Conservation (phyloP, 2,329 filamentous ascomycete genomes). For the Magnaporthales sp. region DNA sequence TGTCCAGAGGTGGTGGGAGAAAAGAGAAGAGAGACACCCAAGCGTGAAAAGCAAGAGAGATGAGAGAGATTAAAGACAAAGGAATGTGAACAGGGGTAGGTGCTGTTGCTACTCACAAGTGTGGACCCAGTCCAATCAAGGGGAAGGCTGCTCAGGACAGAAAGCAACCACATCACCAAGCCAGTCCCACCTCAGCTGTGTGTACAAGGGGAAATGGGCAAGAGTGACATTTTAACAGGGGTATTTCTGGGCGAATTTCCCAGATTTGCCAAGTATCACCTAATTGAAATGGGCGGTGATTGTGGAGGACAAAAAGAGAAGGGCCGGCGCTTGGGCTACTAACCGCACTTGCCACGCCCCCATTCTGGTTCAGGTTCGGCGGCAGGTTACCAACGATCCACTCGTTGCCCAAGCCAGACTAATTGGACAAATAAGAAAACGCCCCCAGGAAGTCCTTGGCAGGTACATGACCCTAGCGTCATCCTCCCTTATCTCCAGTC, state of each 20-base stretch:
- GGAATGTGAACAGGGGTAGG: neutral
- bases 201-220: neutral
- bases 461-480: conserved; percentile 1
- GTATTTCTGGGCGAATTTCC: neutral
- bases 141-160: neutral
- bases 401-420: conserved; percentile 1
- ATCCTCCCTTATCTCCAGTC: neutral
- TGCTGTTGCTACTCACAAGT: neutral
- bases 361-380: neutral
- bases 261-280: neutral
- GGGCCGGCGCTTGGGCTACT: neutral
- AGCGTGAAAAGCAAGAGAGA: neutral
- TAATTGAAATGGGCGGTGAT: neutral
- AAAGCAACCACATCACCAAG: too few species aligned
- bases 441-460: neutral
- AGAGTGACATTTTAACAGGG: neutral
- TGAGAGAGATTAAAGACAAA: neutral
- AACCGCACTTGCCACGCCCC: too few species aligned
- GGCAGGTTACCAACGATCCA: neutral
- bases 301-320: neutral
- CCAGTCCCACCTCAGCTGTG: too few species aligned
- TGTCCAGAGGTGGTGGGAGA: neutral
- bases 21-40: neutral
- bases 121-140: neutral
- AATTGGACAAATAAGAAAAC: conserved; percentile 6